Conservation (phyloP, 805 yeast species). For the Ogataea zsoltii region DNA sequence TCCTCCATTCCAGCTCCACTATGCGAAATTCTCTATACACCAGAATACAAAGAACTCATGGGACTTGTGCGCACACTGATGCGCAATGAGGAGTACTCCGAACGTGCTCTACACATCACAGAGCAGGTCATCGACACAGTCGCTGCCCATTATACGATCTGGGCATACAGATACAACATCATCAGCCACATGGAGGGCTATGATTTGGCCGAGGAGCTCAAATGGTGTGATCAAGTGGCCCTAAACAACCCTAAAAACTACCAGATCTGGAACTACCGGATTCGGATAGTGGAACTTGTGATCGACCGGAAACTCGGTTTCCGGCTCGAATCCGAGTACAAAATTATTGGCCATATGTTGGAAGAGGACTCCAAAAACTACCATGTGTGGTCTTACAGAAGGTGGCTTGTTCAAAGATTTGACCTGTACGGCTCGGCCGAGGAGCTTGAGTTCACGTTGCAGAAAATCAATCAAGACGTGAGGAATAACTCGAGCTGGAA, state of each 20-base stretch:
- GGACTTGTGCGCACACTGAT: constrained; percentile 63
- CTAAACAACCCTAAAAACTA: constrained; percentile 83
- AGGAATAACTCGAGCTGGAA: constrained; percentile 94
- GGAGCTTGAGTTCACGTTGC: constrained; percentile 55
- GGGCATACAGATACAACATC: constrained; percentile 70
- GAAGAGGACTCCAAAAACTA: constrained; percentile 85
- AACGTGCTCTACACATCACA: constrained; percentile 71
- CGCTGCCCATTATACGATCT: constrained; percentile 90
- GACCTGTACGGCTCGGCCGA: constrained; percentile 41
- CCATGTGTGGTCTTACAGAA: constrained; percentile 93
- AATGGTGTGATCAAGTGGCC: constrained; percentile 79
- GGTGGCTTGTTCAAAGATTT: constrained; percentile 73
- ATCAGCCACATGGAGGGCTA: constrained; percentile 37
- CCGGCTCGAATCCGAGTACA: constrained; percentile 56
- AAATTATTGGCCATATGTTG: constrained; percentile 66
- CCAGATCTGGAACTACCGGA: constrained; percentile 96
- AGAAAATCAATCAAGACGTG: constrained; percentile 58
- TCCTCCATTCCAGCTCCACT: constrained; percentile 29
- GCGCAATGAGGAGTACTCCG: constrained; percentile 59
- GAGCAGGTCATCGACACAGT: constrained; percentile 60
- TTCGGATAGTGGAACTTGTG: constrained; percentile 49
- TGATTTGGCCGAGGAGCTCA: constrained; percentile 56
- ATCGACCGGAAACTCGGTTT: constrained; percentile 27
- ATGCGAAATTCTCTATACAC: constrained; percentile 69
- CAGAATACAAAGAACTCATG: constrained; percentile 65